Base-by-base conservation (phyloP, 495 filamentous ascomycete species). In the Daldinia bambusicola region DNA sequence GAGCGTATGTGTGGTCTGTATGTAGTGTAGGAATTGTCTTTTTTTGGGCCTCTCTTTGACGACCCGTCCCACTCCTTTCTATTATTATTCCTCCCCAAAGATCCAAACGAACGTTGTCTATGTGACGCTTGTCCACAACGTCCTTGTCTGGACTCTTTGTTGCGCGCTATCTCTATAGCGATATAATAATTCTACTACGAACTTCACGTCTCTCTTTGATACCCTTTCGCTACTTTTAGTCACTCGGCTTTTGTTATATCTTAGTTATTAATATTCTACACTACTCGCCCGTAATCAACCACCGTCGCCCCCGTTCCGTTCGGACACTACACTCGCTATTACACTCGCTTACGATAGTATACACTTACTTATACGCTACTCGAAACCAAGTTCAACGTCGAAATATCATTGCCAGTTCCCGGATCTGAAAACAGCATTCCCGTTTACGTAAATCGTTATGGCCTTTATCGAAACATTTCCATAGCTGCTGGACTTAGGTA, bases 201-300 rank as follows among this genome's bases (percentile, higher is more conserved):
- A 58, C 63, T 66, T 61, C 75, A 76, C 69, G 63, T 72, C 71
- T 70, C 60, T 74, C 75, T 73, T 75, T 77, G 68, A 72, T 75
- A 55, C 61, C 66, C 76, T 73, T 71, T 55, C 65, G 69, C 48
- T 71, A 60, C 70, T 61, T 65, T 65, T 41, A 55, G 43, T 61
- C 56, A 16, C 8, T 48, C 43, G 16, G 43, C 61, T 58, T 55
- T 32, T n/a, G 1, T 76, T 65, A 53, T 65, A 48, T 66, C 63
- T 73, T 71, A 69, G 67, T 63, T 61, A 64, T 63, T 72, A 74
- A 75, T 77, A 66, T 50, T 22, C 30, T 67, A 70, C 75, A 59
- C 74, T 74, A 66, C 76, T 72, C 69, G 60, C 75, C 45, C 34
- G 67, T 70, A 72, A 58, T 68, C 61, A 18, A 60, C 56, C 26